A percentile compares a stretch with the other conserved stretches of the same genome.
Evolutionary conservation across 2,329 filamentous ascomycete species (phyloP).

Genomic region (Trichoderma harzianum): DNA sequence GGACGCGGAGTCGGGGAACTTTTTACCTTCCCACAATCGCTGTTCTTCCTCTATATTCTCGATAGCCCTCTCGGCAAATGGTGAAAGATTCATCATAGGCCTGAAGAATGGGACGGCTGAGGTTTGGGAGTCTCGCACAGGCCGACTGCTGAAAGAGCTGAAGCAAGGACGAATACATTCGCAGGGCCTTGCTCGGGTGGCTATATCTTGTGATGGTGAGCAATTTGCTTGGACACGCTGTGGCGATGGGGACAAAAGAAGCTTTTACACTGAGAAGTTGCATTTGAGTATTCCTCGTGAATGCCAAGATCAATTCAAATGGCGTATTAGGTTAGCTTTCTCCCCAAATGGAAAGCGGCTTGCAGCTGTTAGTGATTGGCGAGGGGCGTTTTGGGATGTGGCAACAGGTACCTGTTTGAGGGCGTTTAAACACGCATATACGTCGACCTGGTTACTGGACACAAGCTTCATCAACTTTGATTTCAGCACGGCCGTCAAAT

Average conservation of each 20-base stretch:
- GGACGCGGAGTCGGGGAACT: background rate
- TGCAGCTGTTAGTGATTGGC: accelerated
- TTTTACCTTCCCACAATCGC: background rate
- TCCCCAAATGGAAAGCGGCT: background rate
- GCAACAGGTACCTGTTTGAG: background rate
- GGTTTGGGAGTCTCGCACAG: background rate
- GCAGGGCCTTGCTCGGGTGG: no score
- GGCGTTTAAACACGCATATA: background rate
- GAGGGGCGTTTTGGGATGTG: background rate
- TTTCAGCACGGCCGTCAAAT: background rate
- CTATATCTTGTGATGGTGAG: background rate
- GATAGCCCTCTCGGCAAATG: background rate
- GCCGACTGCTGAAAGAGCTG: background rate
- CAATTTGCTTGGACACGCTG: background rate
- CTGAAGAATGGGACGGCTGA: accelerated
- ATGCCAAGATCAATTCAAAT: accelerated
- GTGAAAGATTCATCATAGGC: background rate
- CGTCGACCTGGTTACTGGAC: accelerated
- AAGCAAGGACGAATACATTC: no score
- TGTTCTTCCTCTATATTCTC: accelerated
- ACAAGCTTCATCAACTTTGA: background rate
- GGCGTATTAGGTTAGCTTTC: background rate
- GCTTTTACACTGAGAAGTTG: no score
- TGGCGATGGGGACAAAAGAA: accelerated
- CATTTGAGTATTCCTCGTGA: no score